phyloP scores from a whole-genome alignment of 441 rosid genomes.

The Populus hybrid region DNA sequence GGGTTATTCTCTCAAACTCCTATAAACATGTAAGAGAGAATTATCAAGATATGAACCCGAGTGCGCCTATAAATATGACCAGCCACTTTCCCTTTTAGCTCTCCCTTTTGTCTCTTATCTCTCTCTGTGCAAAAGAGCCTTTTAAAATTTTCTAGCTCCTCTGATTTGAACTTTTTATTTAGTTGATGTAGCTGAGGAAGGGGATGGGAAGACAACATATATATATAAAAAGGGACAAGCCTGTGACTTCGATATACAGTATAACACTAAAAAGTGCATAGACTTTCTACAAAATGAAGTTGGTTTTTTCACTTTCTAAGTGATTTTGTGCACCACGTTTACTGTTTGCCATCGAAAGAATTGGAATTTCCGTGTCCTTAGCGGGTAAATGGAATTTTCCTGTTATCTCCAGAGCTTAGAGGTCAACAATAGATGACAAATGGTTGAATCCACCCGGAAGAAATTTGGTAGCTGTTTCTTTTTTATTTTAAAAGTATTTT shows the following conservation, averaged over 20 bases:
- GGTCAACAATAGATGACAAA: slow-evolving; percentile 45
- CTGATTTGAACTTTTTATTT: neutral
- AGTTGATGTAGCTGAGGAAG: neutral
- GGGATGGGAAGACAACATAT: neutral
- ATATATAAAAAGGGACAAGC: neutral
- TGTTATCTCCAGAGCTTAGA: neutral
- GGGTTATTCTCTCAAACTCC: neutral
- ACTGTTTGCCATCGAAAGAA: slow-evolving; percentile 32
- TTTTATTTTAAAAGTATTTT: no score
- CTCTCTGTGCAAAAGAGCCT: neutral
- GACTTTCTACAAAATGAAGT: slow-evolving; percentile 14
- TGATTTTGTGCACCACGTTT: slow-evolving; percentile 18
- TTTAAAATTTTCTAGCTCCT: neutral
- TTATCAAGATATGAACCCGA: neutral
- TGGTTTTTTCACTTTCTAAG: neutral
- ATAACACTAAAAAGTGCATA: neutral
- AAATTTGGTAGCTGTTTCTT: no score
- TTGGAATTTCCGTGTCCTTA: slow-evolving; percentile 17
- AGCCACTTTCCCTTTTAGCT: slow-evolving; percentile 20
- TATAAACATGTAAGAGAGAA: neutral
- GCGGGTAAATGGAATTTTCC: slow-evolving; percentile 25
- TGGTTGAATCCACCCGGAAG: neutral
- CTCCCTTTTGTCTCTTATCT: neutral
- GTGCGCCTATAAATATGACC: slow-evolving; percentile 21
- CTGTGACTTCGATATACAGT: neutral